Conservation (phyloP, 768 basidiomycete species). For the Candolleomyces aberdarensis region DNA sequence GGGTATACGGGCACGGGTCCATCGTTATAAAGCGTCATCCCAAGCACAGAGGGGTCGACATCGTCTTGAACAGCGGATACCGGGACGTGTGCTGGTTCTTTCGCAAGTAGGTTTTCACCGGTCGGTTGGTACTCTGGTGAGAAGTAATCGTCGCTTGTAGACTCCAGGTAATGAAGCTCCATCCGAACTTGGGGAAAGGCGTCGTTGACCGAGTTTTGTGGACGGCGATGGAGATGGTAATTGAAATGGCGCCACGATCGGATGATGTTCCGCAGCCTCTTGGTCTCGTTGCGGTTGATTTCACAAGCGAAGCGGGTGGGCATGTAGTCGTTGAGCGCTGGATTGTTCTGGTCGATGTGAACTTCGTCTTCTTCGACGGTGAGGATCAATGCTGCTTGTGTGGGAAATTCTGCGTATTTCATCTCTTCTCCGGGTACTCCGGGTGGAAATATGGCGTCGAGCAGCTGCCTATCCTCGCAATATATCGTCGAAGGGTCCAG, state of each 20-base stretch:
- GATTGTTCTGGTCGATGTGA: slow-evolving; percentile 21
- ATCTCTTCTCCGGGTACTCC: slow-evolving; percentile 7
- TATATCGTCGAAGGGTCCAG: slow-evolving; percentile 18
- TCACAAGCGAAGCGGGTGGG: slow-evolving; percentile 18
- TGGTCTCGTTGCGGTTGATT: slow-evolving; percentile 8
- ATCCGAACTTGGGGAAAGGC: slow-evolving; percentile 25
- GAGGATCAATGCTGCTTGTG: slow-evolving; percentile 18
- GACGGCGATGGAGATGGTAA: slow-evolving; percentile 24
- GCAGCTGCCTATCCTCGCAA: slow-evolving; percentile 22
- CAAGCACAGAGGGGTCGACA: slow-evolving; percentile 24
- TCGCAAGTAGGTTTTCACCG: slow-evolving; percentile 26
- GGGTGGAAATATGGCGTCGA: slow-evolving; percentile 19
- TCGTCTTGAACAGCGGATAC: slow-evolving; percentile 14
- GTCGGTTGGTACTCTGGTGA: slow-evolving; percentile 14
- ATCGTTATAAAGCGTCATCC: slow-evolving; percentile 17
- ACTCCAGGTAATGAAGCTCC: slow-evolving; percentile 26
- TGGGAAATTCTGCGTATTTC: slow-evolving; percentile 12
- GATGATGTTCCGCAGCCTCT: slow-evolving; percentile 17
- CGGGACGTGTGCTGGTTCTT: slow-evolving; percentile 23
- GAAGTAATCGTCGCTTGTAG: too few relatives aligned
- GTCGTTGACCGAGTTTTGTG: not conserved
- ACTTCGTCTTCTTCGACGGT: slow-evolving; percentile 17
- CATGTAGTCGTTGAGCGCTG: slow-evolving; percentile 18
- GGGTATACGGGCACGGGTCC: slow-evolving; percentile 30
- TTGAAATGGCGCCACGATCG: slow-evolving; percentile 21